Evolutionary conservation across 2,329 filamentous ascomycete species (phyloP).

Genomic region (Elsinoe ampelina): DNA sequence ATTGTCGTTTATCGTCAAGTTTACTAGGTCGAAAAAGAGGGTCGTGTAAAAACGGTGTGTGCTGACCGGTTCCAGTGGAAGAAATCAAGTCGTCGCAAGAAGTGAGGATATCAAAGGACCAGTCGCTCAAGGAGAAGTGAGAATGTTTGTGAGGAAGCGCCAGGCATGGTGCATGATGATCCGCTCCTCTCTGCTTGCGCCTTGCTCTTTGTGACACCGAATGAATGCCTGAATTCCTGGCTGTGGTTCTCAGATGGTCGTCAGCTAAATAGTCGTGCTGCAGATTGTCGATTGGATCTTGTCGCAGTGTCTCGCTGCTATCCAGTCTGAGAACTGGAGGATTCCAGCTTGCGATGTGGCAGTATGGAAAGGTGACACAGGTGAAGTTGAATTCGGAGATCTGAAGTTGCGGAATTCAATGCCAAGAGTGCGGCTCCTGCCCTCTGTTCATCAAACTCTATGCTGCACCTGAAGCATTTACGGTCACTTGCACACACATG

Average conservation of each 20-base stretch:
- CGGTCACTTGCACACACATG: too few relatives aligned
- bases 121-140: constrained; percentile 42
- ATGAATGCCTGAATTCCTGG: constrained; percentile 3
- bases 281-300: not conserved
- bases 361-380: not conserved
- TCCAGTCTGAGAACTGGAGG: not conserved
- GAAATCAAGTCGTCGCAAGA: constrained; percentile 1
- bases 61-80: constrained; percentile 26
- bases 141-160: not conserved
- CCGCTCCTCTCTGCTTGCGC: not conserved
- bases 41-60: constrained; percentile 26
- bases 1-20: constrained; percentile 24
- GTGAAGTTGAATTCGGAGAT: not conserved
- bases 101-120: constrained; percentile 28
- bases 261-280: not conserved
- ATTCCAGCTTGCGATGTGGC: not conserved
- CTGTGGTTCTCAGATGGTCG: not conserved
- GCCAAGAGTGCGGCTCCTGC: not conserved
- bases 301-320: not conserved
- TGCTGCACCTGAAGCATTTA: not conserved
- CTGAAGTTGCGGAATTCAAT: not conserved
- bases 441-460: not conserved
- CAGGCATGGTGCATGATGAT: constrained; percentile 36
- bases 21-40: constrained; percentile 17
- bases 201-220: constrained; percentile 9